Conservation (phyloP, 2,329 filamentous ascomycete genomes). For the Penicillium sp. region DNA sequence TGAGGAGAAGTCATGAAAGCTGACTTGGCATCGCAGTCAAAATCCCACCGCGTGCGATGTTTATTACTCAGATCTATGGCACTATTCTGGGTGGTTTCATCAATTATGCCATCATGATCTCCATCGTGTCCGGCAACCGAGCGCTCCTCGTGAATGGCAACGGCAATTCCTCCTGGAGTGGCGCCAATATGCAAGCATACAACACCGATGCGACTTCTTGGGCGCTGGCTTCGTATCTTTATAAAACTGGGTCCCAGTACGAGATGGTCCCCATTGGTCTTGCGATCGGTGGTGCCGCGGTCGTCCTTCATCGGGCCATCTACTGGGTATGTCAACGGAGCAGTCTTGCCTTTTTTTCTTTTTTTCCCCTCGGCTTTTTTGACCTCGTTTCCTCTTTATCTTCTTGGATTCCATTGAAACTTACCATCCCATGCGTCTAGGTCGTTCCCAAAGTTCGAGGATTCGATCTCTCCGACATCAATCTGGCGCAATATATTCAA, state of each 20-base stretch:
- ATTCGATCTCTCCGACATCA: conserved; percentile 47
- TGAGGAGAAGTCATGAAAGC: conserved; percentile 2
- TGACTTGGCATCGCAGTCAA: conserved; percentile 36
- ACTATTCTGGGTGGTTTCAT: conserved; percentile 54
- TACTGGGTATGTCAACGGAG: too few relatives aligned
- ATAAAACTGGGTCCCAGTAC: conserved; percentile 40
- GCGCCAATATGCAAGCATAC: conserved; percentile 48
- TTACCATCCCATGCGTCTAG: too few relatives aligned
- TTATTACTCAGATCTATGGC: conserved; percentile 56
- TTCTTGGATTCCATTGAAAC: too few relatives aligned
- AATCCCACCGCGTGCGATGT: conserved; percentile 56
- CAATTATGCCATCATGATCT: conserved; percentile 57
- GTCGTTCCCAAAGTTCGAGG: conserved; percentile 49
- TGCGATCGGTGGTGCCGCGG: conserved; percentile 41
- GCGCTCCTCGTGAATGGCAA: conserved; percentile 47
- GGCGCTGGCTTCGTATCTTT: conserved; percentile 55
- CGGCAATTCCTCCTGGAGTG: conserved; percentile 54
- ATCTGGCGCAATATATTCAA: conserved; percentile 55
- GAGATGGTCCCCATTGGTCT: conserved; percentile 52
- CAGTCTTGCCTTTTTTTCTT: too few relatives aligned
- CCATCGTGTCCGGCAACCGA: conserved; percentile 52
- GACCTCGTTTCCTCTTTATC: too few relatives aligned
- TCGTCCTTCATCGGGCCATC: conserved; percentile 15
- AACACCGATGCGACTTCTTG: conserved; percentile 39
- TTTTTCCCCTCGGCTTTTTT: too few relatives aligned